A percentile compares a stretch with the other conserved stretches of the same genome.
phyloP scores from a whole-genome alignment of 495 filamentous ascomycete species.

The Neurospora sp. region DNA sequence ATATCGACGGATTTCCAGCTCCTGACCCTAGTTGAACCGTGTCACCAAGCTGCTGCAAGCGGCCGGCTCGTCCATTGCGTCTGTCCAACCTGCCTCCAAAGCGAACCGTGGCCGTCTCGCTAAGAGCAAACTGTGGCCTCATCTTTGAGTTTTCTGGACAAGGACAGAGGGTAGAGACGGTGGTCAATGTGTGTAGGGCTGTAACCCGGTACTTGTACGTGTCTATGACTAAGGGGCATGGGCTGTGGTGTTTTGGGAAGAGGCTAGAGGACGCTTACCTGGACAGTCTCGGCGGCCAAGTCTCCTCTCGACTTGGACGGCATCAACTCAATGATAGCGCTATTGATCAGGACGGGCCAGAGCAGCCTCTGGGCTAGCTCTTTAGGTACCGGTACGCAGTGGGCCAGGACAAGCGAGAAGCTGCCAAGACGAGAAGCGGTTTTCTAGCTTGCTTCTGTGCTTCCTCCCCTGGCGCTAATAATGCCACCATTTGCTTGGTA shows the following conservation, averaged over 20 bases:
- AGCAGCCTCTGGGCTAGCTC: not conserved
- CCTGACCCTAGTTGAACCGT: not conserved
- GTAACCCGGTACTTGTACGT: not conserved
- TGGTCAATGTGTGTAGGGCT: not conserved
- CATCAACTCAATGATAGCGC: not conserved
- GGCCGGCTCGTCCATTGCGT: not conserved
- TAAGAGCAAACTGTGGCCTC: not conserved
- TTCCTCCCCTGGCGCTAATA: not conserved
- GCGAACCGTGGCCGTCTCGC: not conserved
- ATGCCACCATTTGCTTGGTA: conserved; percentile 8
- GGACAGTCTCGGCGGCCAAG: not conserved
- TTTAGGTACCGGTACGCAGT: not conserved
- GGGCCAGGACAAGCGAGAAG: not conserved
- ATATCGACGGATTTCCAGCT: not conserved
- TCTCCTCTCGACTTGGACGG: not conserved
- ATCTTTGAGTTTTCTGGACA: not conserved
- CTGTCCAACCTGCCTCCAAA: not conserved
- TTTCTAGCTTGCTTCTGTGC: conserved; percentile 5
- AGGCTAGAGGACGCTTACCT: not conserved
- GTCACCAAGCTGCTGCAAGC: not conserved
- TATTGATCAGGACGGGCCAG: not conserved
- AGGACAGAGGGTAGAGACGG: not conserved
- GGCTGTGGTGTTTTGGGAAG: not conserved
- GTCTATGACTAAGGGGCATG: not conserved
- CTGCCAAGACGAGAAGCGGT: conserved; percentile 19